Conservation (phyloP, 306 rosid species). For the Cyamopsis tetragonoloba region DNA sequence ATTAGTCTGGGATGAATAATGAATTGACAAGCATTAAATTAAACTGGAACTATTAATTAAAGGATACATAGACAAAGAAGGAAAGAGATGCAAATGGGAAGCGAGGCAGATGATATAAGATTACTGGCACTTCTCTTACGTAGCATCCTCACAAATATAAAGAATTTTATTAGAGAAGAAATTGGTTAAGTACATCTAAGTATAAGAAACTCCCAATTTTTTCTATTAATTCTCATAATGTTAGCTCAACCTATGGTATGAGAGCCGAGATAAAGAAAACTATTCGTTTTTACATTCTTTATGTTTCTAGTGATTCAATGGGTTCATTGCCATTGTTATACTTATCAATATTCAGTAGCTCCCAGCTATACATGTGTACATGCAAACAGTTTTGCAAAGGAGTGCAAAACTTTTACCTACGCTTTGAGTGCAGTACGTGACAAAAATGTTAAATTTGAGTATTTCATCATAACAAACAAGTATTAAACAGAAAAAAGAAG, state of each 20-base stretch:
- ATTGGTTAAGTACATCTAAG: not conserved
- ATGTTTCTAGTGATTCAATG: not conserved
- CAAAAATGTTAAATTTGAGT: not conserved
- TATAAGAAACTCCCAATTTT: not conserved
- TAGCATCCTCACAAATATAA: not conserved
- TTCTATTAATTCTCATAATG: not conserved
- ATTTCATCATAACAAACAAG: not conserved
- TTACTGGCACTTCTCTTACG: not conserved
- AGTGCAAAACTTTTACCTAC: not conserved
- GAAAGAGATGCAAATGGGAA: not conserved
- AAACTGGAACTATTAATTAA: not conserved
- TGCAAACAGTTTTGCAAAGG: not conserved
- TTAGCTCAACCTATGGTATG: not conserved
- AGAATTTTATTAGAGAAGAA: not conserved
- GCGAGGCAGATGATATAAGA: not conserved
- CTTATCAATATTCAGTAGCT: not conserved
- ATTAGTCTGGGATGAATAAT: not conserved
- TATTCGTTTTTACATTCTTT: not conserved
- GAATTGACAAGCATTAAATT: not conserved
- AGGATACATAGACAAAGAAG: not conserved
- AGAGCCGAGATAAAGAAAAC: not conserved
- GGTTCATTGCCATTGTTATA: not conserved
- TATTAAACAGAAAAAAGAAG: not conserved
- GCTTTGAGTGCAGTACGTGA: slow-evolving; percentile 7
- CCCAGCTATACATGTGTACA: not conserved